Base-by-base conservation (phyloP, 2,329 filamentous ascomycete genomes). In the Epichloe glyceriae region DNA sequence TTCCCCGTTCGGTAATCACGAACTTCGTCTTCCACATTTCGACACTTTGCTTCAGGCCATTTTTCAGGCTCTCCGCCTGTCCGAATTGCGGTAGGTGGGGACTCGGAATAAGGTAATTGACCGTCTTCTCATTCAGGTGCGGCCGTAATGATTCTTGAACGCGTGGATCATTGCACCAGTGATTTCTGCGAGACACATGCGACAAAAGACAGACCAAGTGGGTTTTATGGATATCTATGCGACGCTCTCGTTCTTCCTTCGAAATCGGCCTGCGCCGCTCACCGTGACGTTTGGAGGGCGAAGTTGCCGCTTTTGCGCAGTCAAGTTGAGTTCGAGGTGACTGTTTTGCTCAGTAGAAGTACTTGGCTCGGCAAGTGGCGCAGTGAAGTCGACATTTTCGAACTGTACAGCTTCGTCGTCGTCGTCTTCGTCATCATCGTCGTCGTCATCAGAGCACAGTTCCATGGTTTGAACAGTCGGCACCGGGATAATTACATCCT, bases 161-260 rank as follows among this genome's bases (percentile, higher is more conserved):
- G 51, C 75, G 68, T 14, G 70, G 59, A 61, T 91, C 84, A 60
- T 95, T 95, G 68, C 90, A 96, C 88, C 91, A 96, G 50, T 78
- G 72, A 62, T 97, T 98, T 50, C 90, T 81, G 52, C 80, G 73
- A 56, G 86, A 78, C 15, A 83, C 76, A 65, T 97, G 88, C 10
- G 82, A 80, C 15, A 98, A 67, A 2, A 98, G 73, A 62, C 88
- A 95, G 14, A 96, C 70, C 0, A 97, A 57, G 67, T 98, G 90
- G 54, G 82, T 73, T 66, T 91, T 95, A 66, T 98, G 93, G n/a
- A 89, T 74, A 48, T 88, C 78, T 33, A 93, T 64, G 19, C 90
- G 80, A 14, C 64, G 69, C 42, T 68, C 67, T 54, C 70, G 76
- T 57, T 83, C 79, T 19, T 72, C 72, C 54, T 71, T 76, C 22